Percentiles rank a stretch among this genome's conserved stretches.
phyloP scores from a whole-genome alignment of 2,329 filamentous ascomycete species.

The Epichloe sp. region DNA sequence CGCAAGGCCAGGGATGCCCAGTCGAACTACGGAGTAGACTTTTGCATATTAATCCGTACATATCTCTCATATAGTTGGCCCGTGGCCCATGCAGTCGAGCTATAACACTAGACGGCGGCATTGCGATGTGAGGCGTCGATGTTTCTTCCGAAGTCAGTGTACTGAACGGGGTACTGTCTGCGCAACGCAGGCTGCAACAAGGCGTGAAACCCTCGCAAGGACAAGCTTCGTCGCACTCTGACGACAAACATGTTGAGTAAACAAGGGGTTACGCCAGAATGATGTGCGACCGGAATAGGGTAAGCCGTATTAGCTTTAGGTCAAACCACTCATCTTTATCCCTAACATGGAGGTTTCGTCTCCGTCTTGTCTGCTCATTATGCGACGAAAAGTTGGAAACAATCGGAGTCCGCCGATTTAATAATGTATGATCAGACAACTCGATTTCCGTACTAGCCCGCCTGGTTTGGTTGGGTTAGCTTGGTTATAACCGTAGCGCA shows the following conservation, averaged over 20 bases:
- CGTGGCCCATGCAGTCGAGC: not conserved
- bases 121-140: not conserved
- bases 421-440: not conserved
- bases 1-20: not conserved
- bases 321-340: not conserved
- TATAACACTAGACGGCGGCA: not conserved
- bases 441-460: no score
- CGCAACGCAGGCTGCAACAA: slow-evolving; percentile 7
- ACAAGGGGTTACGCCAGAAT: slow-evolving; percentile 7
- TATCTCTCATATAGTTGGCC: not conserved
- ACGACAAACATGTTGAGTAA: slow-evolving; percentile 1
- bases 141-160: not conserved
- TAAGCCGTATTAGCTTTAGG: slow-evolving; percentile 5
- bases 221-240: slow-evolving; percentile 4
- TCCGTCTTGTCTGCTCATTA: not conserved
- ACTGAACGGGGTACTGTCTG: not conserved
- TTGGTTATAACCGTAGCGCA: not conserved
- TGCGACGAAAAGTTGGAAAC: not conserved
- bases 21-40: not conserved
- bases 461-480: no score
- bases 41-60: no score
- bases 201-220: slow-evolving; percentile 9
- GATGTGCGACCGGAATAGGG: slow-evolving; percentile 10
- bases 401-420: slow-evolving; percentile 6
- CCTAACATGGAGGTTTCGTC: not conserved